phyloP scores from a whole-genome alignment of 2,329 filamentous ascomycete species.

The Colletotrichum nymphaeae region DNA sequence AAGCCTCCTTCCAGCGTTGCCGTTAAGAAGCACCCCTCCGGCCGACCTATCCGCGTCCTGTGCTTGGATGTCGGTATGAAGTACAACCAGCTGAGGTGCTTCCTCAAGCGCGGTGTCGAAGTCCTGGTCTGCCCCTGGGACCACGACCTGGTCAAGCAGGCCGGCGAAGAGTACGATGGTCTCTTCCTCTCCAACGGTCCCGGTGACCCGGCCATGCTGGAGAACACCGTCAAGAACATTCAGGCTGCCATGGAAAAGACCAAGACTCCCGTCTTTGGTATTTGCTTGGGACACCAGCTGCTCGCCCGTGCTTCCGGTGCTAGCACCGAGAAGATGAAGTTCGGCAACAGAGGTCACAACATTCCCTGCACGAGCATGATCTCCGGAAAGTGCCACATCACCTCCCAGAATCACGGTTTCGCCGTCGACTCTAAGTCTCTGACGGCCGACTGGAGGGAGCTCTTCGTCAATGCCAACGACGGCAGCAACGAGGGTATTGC shows the following conservation, averaged over 20 bases:
- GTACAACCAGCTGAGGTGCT: constrained; percentile 96
- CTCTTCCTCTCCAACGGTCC: constrained; percentile 98
- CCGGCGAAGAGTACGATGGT: constrained; percentile 89
- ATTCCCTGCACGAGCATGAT: constrained; percentile 97
- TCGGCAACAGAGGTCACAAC: constrained; percentile 98
- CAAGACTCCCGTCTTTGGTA: constrained; percentile 91
- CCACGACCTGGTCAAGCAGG: constrained; percentile 84
- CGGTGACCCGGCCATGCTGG: constrained; percentile 90
- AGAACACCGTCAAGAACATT: constrained; percentile 83
- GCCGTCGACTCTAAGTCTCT: constrained; percentile 87
- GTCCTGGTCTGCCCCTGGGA: constrained; percentile 97
- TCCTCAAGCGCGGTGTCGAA: constrained; percentile 90
- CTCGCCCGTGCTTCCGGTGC: constrained; percentile 90
- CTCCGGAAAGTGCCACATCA: constrained; percentile 97
- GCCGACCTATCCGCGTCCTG: constrained; percentile 85
- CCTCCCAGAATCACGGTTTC: constrained; percentile 97
- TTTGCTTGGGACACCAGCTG: constrained; percentile 94
- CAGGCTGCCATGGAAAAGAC: constrained; percentile 80
- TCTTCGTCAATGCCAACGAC: constrained; percentile 98
- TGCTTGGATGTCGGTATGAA: constrained; percentile 98
- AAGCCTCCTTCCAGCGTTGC: constrained; percentile 77
- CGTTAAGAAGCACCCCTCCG: constrained; percentile 84
- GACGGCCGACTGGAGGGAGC: constrained; percentile 85
- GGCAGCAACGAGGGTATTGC: constrained; percentile 98
- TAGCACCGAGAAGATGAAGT: constrained; percentile 95